These are phyloP conservation scores for Fraxinus sp. DNA, from an alignment of 305 asterid species.

Conservation along the genomic window DNA sequence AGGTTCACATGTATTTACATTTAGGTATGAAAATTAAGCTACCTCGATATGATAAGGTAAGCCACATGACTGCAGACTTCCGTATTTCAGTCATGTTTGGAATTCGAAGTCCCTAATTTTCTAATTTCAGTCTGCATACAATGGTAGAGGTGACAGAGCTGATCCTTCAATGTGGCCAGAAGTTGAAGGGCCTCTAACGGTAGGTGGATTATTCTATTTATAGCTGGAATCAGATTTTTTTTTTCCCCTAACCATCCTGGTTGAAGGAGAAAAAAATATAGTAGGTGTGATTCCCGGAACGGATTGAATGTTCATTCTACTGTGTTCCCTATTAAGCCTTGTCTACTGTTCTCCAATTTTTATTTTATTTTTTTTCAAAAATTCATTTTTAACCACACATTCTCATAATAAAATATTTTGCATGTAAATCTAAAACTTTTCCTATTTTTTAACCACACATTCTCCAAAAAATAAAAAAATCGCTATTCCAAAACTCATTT, in stretches of 20 bases:
- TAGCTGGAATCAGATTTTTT: neutral
- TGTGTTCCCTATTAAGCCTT: neutral
- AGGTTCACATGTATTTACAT: slow-evolving; percentile 19
- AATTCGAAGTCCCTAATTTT: slow-evolving; percentile 27
- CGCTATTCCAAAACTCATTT: no score
- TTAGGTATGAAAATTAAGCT: slow-evolving; percentile 82
- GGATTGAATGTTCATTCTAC: neutral
- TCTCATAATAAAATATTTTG: no score
- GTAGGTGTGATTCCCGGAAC: neutral
- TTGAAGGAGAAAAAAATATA: neutral
- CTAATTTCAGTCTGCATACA: slow-evolving; percentile 77
- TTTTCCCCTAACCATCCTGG: neutral
- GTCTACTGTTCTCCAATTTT: no score
- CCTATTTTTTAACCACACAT: no score
- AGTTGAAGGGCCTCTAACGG: slow-evolving; percentile 91
- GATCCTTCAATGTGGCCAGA: slow-evolving; percentile 95
- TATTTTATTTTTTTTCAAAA: no score
- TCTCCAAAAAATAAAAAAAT: no score
- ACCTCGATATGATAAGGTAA: slow-evolving; percentile 89
- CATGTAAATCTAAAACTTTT: no score
- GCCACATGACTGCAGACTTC: slow-evolving; percentile 22
- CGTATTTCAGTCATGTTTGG: slow-evolving; percentile 24
- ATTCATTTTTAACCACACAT: no score
- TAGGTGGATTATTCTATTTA: slow-evolving; percentile 30
- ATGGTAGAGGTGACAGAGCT: slow-evolving; percentile 90